Evolutionary conservation across 2,329 filamentous ascomycete species (phyloP), one percentile per base, ranked within the genome.

Genomic region (Fusarium sp.): DNA sequence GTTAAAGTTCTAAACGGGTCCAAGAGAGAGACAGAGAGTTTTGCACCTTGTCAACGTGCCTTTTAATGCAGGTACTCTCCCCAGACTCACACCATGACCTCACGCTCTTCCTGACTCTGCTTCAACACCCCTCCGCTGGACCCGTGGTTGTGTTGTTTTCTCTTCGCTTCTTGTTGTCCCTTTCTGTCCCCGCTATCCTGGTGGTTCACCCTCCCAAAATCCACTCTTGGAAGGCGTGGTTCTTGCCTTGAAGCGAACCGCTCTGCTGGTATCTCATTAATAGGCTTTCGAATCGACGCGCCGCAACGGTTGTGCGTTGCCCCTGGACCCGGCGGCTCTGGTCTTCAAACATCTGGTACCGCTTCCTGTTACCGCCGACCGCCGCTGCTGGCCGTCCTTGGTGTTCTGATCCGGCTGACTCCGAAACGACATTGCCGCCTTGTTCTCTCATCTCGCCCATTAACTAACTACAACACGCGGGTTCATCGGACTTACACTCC

Each of bases 21-120:
- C 60, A 53, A 60, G 63, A 63, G 43, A 59, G 66, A 49, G 45
- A 55, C 40, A 37, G 56, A 30, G 28, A 30, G 28, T 30, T 30
- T 45, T 53, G 39, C 32, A 50, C 63, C 59, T 61, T 57, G 64
- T 52, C 65, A 52, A 52, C 28, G 28, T 30, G 28, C 71, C 71
- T 73, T 75, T 75, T 73, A 71, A 71, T 74, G 73, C 71, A 75
- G 71, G 65, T 72, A 71, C 70, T 74, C 58, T 74, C 71, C 72
- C 68, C 67, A 72, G 68, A 68, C 69, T 62, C 41, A 71, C 71
- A 71, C 71, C 71, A 74, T 71, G 66, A 63, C 66, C 63, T 72
- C 63, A 60, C 46, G 65, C 63, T 72, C 64, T 74, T 72, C 63
- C 59, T 71, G 69, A 67, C 65, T 73, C 61, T 73, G 61, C 68